Percentiles rank a stretch among this genome's conserved stretches.
These are phyloP conservation scores for Cladosporium colombiae DNA, from an alignment of 2,329 filamentous ascomycete species.

Conservation along the genomic window DNA sequence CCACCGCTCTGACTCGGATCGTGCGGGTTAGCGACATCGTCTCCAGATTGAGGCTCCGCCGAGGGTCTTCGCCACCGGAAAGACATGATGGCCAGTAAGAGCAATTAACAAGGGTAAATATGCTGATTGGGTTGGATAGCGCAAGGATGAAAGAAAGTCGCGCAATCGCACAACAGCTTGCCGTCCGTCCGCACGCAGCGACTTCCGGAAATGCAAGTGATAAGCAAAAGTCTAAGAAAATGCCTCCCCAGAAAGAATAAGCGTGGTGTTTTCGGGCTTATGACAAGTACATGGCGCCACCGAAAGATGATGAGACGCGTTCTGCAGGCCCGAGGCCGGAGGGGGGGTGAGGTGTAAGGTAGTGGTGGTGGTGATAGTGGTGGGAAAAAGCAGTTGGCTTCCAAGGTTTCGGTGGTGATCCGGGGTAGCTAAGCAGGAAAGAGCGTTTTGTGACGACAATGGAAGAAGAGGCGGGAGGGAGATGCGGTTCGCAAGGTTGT, in stretches of 20 bases:
- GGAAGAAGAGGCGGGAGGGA: background rate
- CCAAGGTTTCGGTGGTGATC: background rate
- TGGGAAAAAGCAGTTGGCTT: constrained; percentile 1
- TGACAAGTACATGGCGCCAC: constrained; percentile 5
- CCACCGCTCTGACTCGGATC: constrained; percentile 2
- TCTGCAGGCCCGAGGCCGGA: background rate
- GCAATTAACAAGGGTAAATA: constrained; percentile 19
- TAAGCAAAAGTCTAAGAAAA: constrained; percentile 1
- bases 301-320: background rate
- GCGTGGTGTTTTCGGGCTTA: background rate
- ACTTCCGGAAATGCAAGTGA: background rate
- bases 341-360: background rate
- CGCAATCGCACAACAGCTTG: constrained; percentile 9
- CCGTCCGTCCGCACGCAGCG: constrained; percentile 1
- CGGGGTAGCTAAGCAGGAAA: background rate
- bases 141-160: constrained; percentile 15
- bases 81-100: constrained; percentile 21
- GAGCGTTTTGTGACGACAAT: constrained; percentile 1
- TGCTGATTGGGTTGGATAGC: constrained; percentile 1
- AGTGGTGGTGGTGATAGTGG: background rate
- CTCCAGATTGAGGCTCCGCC: constrained; percentile 24
- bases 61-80: constrained; percentile 23
- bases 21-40: constrained; percentile 22
- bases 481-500: background rate
- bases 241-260: background rate